phyloP scores from a whole-genome alignment of 805 yeast genomes.

The Tetrapisispora taiwanensis region DNA sequence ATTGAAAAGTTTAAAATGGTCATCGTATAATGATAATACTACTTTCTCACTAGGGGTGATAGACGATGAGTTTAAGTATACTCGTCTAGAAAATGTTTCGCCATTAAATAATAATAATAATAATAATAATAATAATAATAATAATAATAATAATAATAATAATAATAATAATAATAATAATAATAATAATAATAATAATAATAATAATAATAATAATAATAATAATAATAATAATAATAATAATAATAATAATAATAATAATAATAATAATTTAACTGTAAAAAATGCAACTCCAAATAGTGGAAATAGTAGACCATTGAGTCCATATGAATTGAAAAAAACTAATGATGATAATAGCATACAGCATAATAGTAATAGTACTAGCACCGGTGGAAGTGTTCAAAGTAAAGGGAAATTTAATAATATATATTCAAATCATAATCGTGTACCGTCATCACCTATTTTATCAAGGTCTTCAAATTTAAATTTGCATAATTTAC shows the following conservation, averaged over 20 bases:
- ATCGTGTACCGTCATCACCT: neutral
- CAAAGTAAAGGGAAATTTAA: neutral
- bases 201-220: neutral
- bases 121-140: neutral
- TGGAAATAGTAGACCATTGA: neutral
- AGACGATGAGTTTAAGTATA: neutral
- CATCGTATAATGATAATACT: slow-evolving; percentile 42
- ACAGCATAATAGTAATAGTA: neutral
- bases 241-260: neutral
- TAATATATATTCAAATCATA: neutral
- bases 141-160: neutral
- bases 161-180: neutral
- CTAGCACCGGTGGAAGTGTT: neutral
- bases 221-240: neutral
- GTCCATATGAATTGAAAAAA: neutral
- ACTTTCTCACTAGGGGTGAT: slow-evolving; percentile 57
- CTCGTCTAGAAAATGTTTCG: neutral
- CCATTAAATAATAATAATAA: neutral
- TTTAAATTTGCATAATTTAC: neutral
- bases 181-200: neutral
- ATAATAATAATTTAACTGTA: no score
- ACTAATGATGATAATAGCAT: neutral
- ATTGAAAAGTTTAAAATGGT: slow-evolving; percentile 46
- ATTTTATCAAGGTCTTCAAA: neutral
- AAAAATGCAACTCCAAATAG: neutral